These are phyloP conservation scores for Thalassiosira mediterranea DNA, from an alignment of 352 stramenopile genomes.

Conservation along the genomic window DNA sequence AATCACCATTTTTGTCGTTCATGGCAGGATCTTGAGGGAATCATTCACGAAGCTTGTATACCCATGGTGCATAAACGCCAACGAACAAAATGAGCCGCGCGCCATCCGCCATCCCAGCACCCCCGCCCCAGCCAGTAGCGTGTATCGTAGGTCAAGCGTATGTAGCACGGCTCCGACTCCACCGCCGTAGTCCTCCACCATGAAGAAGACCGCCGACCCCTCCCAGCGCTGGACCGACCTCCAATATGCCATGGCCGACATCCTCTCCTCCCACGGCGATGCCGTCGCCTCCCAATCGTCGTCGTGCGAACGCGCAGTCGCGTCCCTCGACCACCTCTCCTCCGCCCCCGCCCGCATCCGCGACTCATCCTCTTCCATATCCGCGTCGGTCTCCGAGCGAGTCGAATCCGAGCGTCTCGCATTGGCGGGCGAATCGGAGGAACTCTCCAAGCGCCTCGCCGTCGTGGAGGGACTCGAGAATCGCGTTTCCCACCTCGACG, in stretches of 20 bases:
- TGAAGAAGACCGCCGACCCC: too few species aligned
- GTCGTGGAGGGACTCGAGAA: too few species aligned
- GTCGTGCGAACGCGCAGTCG: not conserved
- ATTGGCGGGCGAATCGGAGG: not conserved
- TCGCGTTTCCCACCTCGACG: not conserved
- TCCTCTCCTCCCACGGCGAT: not conserved
- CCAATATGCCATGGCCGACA: constrained; percentile 8
- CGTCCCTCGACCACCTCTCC: not conserved
- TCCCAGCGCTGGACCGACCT: constrained; percentile 20
- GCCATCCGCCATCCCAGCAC: too few species aligned
- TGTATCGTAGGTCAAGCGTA: too few species aligned
- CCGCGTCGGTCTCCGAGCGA: not conserved
- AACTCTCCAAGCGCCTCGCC: not conserved
- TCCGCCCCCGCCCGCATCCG: not conserved
- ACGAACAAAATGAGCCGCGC: too few species aligned
- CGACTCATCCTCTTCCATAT: not conserved
- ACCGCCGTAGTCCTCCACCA: too few species aligned
- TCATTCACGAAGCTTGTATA: too few species aligned
- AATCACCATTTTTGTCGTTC: too few species aligned
- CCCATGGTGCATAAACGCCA: too few species aligned
- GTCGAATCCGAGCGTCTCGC: not conserved
- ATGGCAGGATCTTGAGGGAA: too few species aligned
- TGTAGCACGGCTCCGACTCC: too few species aligned
- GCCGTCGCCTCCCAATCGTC: not conserved
- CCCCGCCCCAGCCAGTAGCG: too few species aligned